These are phyloP conservation scores for Leptosphaerulina australis DNA, from an alignment of 2,329 filamentous ascomycete genomes.

Conservation along the genomic window DNA sequence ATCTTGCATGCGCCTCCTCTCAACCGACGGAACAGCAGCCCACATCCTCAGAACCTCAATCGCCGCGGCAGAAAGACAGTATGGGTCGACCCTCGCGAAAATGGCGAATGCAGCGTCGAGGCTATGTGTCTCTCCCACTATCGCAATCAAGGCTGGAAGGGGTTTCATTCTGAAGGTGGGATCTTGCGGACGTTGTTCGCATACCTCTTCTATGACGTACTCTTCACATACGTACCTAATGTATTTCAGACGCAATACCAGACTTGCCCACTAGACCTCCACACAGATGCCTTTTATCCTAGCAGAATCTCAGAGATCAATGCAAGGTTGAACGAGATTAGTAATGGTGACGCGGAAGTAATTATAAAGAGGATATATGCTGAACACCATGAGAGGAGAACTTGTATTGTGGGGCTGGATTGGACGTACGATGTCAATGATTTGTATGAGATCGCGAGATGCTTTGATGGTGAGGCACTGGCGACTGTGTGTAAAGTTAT, in stretches of 20 bases:
- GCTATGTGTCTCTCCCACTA: slow-evolving; percentile 92
- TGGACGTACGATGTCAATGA: slow-evolving; percentile 87
- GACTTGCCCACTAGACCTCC: slow-evolving; percentile 88
- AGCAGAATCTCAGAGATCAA: slow-evolving; percentile 89
- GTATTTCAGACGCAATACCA: slow-evolving; percentile 97
- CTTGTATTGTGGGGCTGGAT: slow-evolving; percentile 88
- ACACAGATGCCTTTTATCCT: slow-evolving; percentile 90
- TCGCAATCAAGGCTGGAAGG: slow-evolving; percentile 84
- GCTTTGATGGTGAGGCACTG: slow-evolving; percentile 80
- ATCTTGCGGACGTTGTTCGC: slow-evolving; percentile 82
- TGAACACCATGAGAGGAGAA: slow-evolving; percentile 70
- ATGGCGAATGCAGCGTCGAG: slow-evolving; percentile 84
- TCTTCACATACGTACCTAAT: slow-evolving; percentile 92
- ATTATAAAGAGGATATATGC: slow-evolving; percentile 73
- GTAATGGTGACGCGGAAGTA: slow-evolving; percentile 74
- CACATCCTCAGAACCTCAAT: slow-evolving; percentile 40
- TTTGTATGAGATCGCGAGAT: slow-evolving; percentile 75
- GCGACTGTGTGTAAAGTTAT: slow-evolving; percentile 89
- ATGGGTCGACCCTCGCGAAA: slow-evolving; percentile 81
- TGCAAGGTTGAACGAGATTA: slow-evolving; percentile 80
- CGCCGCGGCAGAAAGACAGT: slow-evolving; percentile 72
- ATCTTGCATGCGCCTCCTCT: slow-evolving; percentile 64
- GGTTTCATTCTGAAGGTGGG: slow-evolving; percentile 90
- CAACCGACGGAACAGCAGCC: slow-evolving; percentile 36
- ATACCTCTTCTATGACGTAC: slow-evolving; percentile 91